Evolutionary conservation across 345 rosid species (phyloP).

Genomic region (Ceriops decandra): DNA sequence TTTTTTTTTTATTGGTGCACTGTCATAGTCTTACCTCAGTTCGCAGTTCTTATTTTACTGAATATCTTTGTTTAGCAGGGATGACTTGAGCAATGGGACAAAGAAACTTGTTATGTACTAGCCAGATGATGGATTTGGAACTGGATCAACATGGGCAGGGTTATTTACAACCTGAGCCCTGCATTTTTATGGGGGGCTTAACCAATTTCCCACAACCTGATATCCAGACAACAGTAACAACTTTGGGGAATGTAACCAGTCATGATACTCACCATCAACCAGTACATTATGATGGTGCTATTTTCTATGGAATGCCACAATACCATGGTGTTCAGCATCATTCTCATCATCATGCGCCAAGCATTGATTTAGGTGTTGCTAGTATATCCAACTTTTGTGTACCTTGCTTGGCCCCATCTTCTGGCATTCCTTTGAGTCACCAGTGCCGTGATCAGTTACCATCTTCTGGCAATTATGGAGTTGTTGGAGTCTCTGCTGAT

Average conservation of each 20-base stretch:
- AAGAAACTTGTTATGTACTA: constrained; percentile 40
- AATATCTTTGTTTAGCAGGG: constrained; percentile 26
- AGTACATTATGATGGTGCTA: constrained; percentile 41
- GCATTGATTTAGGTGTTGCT: constrained; percentile 47
- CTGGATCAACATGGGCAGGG: constrained; percentile 47
- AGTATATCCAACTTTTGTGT: constrained; percentile 42
- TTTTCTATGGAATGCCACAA: constrained; percentile 44
- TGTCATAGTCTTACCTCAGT: too few relatives aligned
- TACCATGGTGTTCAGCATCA: constrained; percentile 49
- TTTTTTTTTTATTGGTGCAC: too few relatives aligned
- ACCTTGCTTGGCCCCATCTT: constrained; percentile 36
- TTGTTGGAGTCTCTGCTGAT: constrained; percentile 45
- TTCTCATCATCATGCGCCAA: constrained; percentile 38
- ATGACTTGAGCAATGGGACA: constrained; percentile 45
- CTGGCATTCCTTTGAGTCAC: constrained; percentile 43
- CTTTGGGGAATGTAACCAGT: constrained; percentile 38
- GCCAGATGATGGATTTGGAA: constrained; percentile 48
- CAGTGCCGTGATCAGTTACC: constrained; percentile 43
- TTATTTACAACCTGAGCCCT: constrained; percentile 45
- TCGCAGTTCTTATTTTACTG: neutral
- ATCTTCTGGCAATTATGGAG: constrained; percentile 40
- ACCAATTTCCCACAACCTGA: constrained; percentile 48
- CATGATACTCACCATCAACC: constrained; percentile 42
- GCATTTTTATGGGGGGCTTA: constrained; percentile 43
- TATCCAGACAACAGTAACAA: constrained; percentile 34